phyloP scores from a whole-genome alignment of 2,329 filamentous ascomycete species.

The Eurotiales sp. region DNA sequence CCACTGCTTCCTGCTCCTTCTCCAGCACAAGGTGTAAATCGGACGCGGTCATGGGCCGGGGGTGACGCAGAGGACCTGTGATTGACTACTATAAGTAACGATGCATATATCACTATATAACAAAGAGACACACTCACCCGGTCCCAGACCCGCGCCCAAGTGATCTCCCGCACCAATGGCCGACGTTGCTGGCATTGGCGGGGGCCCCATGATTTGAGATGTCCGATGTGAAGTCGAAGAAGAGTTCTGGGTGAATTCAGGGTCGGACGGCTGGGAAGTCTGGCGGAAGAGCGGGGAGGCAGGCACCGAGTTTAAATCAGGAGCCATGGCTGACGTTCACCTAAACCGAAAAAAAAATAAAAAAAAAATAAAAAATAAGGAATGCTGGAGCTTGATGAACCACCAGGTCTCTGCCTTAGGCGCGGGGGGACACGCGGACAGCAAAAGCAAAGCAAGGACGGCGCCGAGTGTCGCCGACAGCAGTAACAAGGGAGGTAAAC shows the following conservation, averaged over 20 bases:
- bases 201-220: conserved; percentile 48
- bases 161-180: conserved; percentile 29
- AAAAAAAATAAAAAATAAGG: too few species aligned
- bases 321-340: conserved; percentile 46
- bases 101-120: background rate
- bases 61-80: conserved; percentile 72
- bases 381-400: too few species aligned
- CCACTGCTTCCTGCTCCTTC: conserved; percentile 82
- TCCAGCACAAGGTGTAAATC: conserved; percentile 61
- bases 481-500: background rate
- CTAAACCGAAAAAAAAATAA: too few species aligned
- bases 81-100: background rate
- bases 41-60: conserved; percentile 78
- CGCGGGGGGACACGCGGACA: conserved; percentile 2
- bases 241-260: conserved; percentile 30
- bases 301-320: conserved; percentile 44
- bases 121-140: conserved; percentile 29
- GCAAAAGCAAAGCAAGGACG: conserved; percentile 4
- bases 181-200: conserved; percentile 28
- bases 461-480: background rate
- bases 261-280: conserved; percentile 28
- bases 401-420: background rate
- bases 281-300: conserved; percentile 31
- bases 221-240: conserved; percentile 42
- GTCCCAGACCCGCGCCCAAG: conserved; percentile 34